Conservation (phyloP, 1,139 yeast species). For the Kluyveromyces sp. region DNA sequence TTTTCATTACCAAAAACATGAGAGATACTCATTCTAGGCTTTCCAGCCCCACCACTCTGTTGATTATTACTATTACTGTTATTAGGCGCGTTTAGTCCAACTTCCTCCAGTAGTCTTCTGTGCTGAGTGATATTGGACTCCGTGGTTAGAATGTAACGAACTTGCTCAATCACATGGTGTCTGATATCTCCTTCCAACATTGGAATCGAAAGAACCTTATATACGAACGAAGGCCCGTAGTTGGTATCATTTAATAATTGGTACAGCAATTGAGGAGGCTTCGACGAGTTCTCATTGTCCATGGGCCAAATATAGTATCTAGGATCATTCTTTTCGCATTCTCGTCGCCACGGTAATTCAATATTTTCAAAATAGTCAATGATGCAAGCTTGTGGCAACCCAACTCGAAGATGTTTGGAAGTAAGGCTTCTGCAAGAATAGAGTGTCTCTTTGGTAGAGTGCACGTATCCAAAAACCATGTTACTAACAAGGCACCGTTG, state of each 20-base stretch:
- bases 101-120: slow-evolving; percentile 86
- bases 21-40: slow-evolving; percentile 23
- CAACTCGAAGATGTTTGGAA: slow-evolving; percentile 54
- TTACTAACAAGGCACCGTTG: slow-evolving; percentile 81
- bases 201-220: slow-evolving; percentile 68
- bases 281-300: slow-evolving; percentile 12
- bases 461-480: slow-evolving; percentile 93
- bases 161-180: slow-evolving; percentile 50
- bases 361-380: slow-evolving; percentile 69
- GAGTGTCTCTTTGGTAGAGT: slow-evolving; percentile 50
- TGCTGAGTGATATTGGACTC: slow-evolving; percentile 63
- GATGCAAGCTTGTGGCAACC: slow-evolving; percentile 86
- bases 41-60: slow-evolving; percentile 5
- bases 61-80: slow-evolving; percentile 19
- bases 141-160: slow-evolving; percentile 51
- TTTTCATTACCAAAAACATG: slow-evolving; percentile 20
- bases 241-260: slow-evolving; percentile 51
- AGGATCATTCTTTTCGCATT: slow-evolving; percentile 56
- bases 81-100: slow-evolving; percentile 41
- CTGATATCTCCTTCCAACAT: slow-evolving; percentile 48
- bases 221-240: slow-evolving; percentile 80
- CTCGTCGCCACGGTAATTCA: slow-evolving; percentile 61
- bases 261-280: slow-evolving; percentile 36
- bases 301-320: slow-evolving; percentile 53
- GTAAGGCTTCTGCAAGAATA: slow-evolving; percentile 48